phyloP scores from a whole-genome alignment of 1,139 yeast genomes.

The Suhomyces chickasaworum region DNA sequence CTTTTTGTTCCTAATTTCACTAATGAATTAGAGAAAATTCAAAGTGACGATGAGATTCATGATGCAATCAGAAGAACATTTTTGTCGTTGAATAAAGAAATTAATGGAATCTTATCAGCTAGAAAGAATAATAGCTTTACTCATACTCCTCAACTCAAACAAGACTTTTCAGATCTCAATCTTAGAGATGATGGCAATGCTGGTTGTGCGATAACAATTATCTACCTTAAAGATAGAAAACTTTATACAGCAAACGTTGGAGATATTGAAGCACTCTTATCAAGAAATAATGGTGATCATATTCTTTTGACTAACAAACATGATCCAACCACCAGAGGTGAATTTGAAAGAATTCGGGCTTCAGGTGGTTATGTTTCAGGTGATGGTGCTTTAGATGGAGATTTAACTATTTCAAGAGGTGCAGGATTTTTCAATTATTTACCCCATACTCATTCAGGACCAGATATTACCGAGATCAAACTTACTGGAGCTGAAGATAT shows the following conservation, averaged over 20 bases:
- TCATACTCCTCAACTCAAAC: conserved; percentile 23
- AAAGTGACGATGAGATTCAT: conserved; percentile 47
- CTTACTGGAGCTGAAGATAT: conserved; percentile 76
- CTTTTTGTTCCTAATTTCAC: conserved; percentile 64
- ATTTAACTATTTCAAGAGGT: conserved; percentile 81
- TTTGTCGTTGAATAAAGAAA: conserved; percentile 75
- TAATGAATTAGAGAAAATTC: conserved; percentile 59
- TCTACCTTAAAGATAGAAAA: conserved; percentile 70
- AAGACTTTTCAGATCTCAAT: conserved; percentile 48
- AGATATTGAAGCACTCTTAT: conserved; percentile 80
- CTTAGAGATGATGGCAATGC: conserved; percentile 67
- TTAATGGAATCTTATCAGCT: conserved; percentile 48
- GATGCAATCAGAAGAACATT: conserved; percentile 82
- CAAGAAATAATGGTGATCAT: conserved; percentile 81
- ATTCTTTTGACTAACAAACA: conserved; percentile 73
- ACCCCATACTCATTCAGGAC: conserved; percentile 90
- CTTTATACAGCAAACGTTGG: conserved; percentile 89
- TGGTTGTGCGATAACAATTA: conserved; percentile 86
- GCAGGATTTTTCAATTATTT: conserved; percentile 85
- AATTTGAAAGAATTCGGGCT: conserved; percentile 84
- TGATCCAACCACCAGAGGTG: conserved; percentile 78
- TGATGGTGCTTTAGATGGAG: conserved; percentile 84
- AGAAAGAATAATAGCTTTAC: conserved; percentile 34
- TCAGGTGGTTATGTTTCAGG: conserved; percentile 91
- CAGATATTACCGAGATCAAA: conserved; percentile 66